A percentile compares a stretch with the other conserved stretches of the same genome.
These are phyloP conservation scores for Metschnikowia lochheadii DNA, from an alignment of 805 yeast species.

Conservation along the genomic window DNA sequence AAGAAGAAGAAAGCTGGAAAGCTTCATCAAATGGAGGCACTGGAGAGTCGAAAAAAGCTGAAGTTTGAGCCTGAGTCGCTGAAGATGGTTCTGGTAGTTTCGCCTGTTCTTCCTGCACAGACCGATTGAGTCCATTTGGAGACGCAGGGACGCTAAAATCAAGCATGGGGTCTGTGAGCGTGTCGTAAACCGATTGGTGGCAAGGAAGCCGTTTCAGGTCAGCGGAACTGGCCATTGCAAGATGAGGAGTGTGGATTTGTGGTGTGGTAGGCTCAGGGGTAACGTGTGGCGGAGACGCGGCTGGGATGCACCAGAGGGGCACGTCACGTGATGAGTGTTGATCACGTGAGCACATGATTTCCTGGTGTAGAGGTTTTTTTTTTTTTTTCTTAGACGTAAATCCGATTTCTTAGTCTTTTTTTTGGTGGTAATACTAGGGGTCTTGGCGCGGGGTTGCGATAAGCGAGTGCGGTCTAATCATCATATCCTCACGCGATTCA, in stretches of 20 bases:
- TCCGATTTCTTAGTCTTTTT: too few species aligned
- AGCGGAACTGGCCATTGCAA: not conserved
- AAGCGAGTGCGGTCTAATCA: not conserved
- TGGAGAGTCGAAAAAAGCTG: not conserved
- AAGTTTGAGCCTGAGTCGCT: not conserved
- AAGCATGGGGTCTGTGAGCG: conserved; percentile 38
- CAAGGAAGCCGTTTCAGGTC: conserved; percentile 28
- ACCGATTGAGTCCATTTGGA: not conserved
- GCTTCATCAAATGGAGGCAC: not conserved
- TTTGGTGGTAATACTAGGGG: not conserved
- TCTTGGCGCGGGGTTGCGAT: not conserved
- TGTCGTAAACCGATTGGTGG: conserved; percentile 37
- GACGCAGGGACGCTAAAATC: conserved; percentile 17
- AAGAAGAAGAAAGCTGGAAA: not conserved
- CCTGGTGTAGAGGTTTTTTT: not conserved
- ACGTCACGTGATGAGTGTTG: not conserved
- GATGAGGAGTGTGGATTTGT: conserved; percentile 1
- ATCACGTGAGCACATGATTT: not conserved
- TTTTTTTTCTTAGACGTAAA: too few species aligned
- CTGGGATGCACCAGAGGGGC: not conserved
- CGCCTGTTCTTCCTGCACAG: not conserved
- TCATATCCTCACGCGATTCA: too few species aligned
- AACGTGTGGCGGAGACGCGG: conserved; percentile 1
- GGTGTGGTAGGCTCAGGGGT: not conserved
- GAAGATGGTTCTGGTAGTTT: not conserved